A percentile compares a stretch with the other conserved stretches of the same genome.
Conservation (phyloP, 1,284 basidiomycete species). For the Erythrobasidium hasegawianum region DNA sequence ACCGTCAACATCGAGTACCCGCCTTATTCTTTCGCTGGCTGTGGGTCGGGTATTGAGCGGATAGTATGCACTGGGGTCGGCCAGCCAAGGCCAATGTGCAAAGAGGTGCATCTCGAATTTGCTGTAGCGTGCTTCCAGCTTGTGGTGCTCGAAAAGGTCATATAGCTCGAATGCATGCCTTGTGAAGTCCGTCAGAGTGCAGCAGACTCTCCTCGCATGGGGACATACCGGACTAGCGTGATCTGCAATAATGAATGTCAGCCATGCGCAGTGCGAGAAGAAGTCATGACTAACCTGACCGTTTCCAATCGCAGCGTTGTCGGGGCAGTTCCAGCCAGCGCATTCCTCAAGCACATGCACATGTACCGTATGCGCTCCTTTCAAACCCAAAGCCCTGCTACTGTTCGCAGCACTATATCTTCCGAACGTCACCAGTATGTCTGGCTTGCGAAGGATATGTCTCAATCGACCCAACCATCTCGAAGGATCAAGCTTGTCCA, state of each 20-base stretch:
- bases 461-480: background rate
- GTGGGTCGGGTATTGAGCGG: background rate
- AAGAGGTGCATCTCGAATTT: slow-evolving; percentile 25
- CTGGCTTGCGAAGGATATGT: background rate
- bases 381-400: background rate
- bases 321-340: slow-evolving; percentile 7
- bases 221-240: slow-evolving; percentile 14
- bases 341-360: slow-evolving; percentile 20
- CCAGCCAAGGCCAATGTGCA: slow-evolving; percentile 18
- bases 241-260: background rate
- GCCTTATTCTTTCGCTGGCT: slow-evolving; percentile 1
- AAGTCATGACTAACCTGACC: slow-evolving; percentile 3
- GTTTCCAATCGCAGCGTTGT: background rate
- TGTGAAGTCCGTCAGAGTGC: background rate
- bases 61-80: slow-evolving; percentile 10
- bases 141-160: slow-evolving; percentile 38
- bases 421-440: slow-evolving; percentile 1
- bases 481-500: background rate
- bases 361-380: background rate
- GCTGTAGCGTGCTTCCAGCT: slow-evolving; percentile 31
- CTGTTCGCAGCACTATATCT: background rate
- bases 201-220: background rate
- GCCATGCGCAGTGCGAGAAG: background rate
- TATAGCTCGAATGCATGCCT: slow-evolving; percentile 38
- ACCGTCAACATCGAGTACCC: slow-evolving; percentile 19